Evolutionary conservation across 108 stramenopile species (phyloP).

Genomic region (Pseudonitzschia multistriata): DNA sequence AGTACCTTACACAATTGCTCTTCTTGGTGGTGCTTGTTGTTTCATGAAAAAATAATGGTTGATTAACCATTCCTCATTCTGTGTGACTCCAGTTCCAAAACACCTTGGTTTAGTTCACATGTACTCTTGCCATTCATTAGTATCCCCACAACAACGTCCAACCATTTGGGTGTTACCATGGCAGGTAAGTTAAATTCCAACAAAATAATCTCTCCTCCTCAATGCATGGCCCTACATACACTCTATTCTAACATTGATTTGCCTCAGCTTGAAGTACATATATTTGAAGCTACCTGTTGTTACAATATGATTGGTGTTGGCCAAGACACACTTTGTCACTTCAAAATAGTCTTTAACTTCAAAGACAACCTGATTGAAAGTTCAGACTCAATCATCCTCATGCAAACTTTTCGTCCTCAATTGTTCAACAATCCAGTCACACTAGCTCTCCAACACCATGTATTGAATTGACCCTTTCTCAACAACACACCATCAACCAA

Average conservation of each 20-base stretch:
- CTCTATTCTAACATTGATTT: background rate
- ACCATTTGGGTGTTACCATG: background rate
- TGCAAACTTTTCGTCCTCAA: background rate
- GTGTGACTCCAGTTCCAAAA: background rate
- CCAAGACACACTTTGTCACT: background rate
- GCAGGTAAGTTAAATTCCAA: background rate
- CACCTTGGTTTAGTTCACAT: conserved; percentile 4
- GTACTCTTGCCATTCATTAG: background rate
- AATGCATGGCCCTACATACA: background rate
- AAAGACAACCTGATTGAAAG: background rate
- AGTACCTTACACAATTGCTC: too few species aligned
- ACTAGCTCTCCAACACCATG: background rate
- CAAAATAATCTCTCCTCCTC: background rate
- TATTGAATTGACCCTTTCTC: background rate
- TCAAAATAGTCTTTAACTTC: background rate
- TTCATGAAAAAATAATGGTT: background rate
- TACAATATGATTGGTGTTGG: background rate
- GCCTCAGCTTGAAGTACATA: background rate
- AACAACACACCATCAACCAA: too few species aligned
- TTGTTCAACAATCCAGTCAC: background rate
- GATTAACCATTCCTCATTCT: background rate
- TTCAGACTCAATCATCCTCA: background rate
- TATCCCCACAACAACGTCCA: background rate
- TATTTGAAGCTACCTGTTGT: background rate
- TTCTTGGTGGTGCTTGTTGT: too few species aligned